phyloP scores from a whole-genome alignment of 2,329 filamentous ascomycete species.

The Escovopsis weberi region DNA sequence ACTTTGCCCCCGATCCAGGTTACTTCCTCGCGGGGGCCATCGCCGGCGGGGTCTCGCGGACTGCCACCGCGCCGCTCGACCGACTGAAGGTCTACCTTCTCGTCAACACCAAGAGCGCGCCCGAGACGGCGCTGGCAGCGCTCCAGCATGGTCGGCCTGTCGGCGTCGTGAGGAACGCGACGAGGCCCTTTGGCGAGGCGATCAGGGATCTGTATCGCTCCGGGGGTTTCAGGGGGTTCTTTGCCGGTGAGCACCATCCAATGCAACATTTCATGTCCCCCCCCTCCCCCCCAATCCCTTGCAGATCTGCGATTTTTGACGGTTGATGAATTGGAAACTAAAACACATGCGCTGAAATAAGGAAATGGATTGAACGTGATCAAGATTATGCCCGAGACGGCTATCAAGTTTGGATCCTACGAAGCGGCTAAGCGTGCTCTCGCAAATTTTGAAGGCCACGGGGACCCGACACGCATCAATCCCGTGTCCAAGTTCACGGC shows the following conservation, averaged over 20 bases:
- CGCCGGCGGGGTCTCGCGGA: slow-evolving; percentile 87
- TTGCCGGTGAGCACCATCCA: slow-evolving; percentile 56
- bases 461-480: slow-evolving; percentile 64
- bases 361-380: slow-evolving; percentile 92
- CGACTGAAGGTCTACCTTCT: slow-evolving; percentile 95
- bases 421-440: slow-evolving; percentile 86
- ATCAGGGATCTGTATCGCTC: slow-evolving; percentile 68
- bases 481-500: slow-evolving; percentile 80
- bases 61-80: slow-evolving; percentile 89
- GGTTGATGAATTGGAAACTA: neutral
- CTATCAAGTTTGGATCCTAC: slow-evolving; percentile 95
- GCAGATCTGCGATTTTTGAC: neutral
- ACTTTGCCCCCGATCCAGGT: slow-evolving; percentile 74
- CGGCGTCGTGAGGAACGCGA: slow-evolving; percentile 48
- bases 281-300: neutral
- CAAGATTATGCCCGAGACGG: slow-evolving; percentile 97
- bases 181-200: slow-evolving; percentile 57
- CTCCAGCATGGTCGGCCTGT: slow-evolving; percentile 56
- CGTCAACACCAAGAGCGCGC: slow-evolving; percentile 52
- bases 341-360: slow-evolving; percentile 18
- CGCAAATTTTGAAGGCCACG: slow-evolving; percentile 75
- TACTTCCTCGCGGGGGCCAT: slow-evolving; percentile 95
- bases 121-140: slow-evolving; percentile 45
- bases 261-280: neutral
- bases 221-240: slow-evolving; percentile 78